Percentiles rank a stretch among this genome's conserved stretches.
Evolutionary conservation across 805 yeast genomes (phyloP).

Genomic region (Yueomyces sinensis): DNA sequence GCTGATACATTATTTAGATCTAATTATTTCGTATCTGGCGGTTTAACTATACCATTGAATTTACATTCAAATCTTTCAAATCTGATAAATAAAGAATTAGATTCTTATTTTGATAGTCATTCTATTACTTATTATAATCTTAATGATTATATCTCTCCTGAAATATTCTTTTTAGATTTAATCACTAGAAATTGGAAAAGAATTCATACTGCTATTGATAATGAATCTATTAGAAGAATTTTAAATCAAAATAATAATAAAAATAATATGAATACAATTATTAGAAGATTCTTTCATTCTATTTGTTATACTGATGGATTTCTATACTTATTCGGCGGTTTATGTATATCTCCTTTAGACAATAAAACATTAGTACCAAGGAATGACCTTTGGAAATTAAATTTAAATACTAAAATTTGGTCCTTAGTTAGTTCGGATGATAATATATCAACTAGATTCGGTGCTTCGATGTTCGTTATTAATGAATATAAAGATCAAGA

Average conservation of each 20-base stretch:
- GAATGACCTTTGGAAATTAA: conserved; percentile 64
- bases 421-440: conserved; percentile 30
- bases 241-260: too few relatives aligned
- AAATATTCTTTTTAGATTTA: conserved; percentile 45
- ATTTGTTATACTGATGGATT: conserved; percentile 36
- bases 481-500: conserved; percentile 14
- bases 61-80: conserved; percentile 26
- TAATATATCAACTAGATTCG: conserved; percentile 30
- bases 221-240: background rate
- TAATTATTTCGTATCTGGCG: conserved; percentile 51
- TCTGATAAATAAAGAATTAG: conserved; percentile 29
- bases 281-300: conserved; percentile 43
- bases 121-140: background rate
- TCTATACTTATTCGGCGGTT: conserved; percentile 57
- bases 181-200: conserved; percentile 46
- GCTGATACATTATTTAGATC: conserved; percentile 46
- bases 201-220: conserved; percentile 16
- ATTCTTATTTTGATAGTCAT: conserved; percentile 18
- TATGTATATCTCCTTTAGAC: conserved; percentile 27
- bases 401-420: conserved; percentile 42
- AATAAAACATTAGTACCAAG: conserved; percentile 29
- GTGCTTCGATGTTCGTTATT: conserved; percentile 34
- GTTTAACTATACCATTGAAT: conserved; percentile 45
- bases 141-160: conserved; percentile 14
- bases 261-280: background rate